These are phyloP conservation scores for Cystobasidium pallidum DNA, from an alignment of 1,284 basidiomycete species.

Conservation along the genomic window DNA sequence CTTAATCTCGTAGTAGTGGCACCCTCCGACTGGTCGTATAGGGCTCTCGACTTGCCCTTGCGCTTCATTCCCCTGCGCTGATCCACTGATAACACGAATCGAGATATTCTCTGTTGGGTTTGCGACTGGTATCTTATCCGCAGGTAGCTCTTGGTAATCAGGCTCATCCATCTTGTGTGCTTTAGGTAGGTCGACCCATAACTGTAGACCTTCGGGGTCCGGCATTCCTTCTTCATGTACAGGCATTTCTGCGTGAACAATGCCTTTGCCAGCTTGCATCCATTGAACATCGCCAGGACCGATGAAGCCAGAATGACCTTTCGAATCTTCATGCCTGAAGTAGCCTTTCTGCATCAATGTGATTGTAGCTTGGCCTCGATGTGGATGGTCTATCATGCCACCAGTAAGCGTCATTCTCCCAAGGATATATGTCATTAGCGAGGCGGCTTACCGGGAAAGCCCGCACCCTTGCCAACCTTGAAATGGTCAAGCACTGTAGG, in stretches of 20 bases:
- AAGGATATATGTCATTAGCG: background rate
- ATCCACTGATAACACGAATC: slow-evolving; percentile 86
- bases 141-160: slow-evolving; percentile 61
- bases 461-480: slow-evolving; percentile 62
- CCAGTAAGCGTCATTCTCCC: slow-evolving; percentile 50
- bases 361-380: slow-evolving; percentile 78
- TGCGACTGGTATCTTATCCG: slow-evolving; percentile 56
- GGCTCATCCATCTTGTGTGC: slow-evolving; percentile 76
- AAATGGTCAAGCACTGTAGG: slow-evolving; percentile 50
- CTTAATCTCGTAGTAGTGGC: slow-evolving; percentile 86
- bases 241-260: slow-evolving; percentile 70
- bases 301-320: slow-evolving; percentile 73
- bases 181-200: slow-evolving; percentile 88
- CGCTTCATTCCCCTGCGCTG: slow-evolving; percentile 67
- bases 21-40: slow-evolving; percentile 84
- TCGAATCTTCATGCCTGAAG: slow-evolving; percentile 88
- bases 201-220: slow-evolving; percentile 78
- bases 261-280: slow-evolving; percentile 79
- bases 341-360: slow-evolving; percentile 88
- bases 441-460: slow-evolving; percentile 55
- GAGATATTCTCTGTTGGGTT: slow-evolving; percentile 39
- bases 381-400: slow-evolving; percentile 70
- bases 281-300: slow-evolving; percentile 86
- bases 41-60: slow-evolving; percentile 69
- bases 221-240: slow-evolving; percentile 69